Evolutionary conservation across 345 rosid species (phyloP), one percentile per base, ranked within the genome.

Genomic region (Euphorbia peplus): DNA sequence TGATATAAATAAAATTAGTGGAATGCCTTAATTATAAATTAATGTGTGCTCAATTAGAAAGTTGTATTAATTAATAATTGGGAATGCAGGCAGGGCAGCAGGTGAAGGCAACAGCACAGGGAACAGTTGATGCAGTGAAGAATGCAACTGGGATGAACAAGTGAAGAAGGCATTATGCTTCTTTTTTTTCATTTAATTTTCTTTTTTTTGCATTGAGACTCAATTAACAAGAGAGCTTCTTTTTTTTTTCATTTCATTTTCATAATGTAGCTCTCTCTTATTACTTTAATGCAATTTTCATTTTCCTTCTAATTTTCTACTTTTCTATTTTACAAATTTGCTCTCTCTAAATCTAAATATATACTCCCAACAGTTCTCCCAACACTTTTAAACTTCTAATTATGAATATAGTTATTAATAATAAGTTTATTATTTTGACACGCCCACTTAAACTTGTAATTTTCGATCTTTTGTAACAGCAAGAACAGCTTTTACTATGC

Each of bases 121-220:
- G 81, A 53, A 90, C 92, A 51, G 82, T 83, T 19, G 88, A 87
- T 29, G 86, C 88, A 18, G 87, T 81, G 41, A 87, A 80, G 87
- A 69, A 87, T 63, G 90, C 89, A 8, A 69, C 77, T 21, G 75
- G 80, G 18, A 72, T 56, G 54, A 79, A 74, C 79, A 70, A 70
- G 11, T 70, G 41, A 75, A 39, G 47, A 26, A 2, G 15, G n/a
- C 18, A 5, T n/a, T 21, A 2, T 48, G 6, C 13, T 10, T 15
- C 50, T 25, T 6, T 14, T 2, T 25, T 5, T 1, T 25, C 29
- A 16, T 59, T n/a, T n/a, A 16, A 0, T 51, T 0, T 10, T 59
- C 21, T 0, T 25, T 0, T 58, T 3, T 18, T 11, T 29, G 50
- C 50, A 6, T 44, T 44, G 3, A 5, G 47, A 42, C 11, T 52